Evolutionary conservation across 441 rosid species (phyloP).

Genomic region (Monsonia emarginata): DNA sequence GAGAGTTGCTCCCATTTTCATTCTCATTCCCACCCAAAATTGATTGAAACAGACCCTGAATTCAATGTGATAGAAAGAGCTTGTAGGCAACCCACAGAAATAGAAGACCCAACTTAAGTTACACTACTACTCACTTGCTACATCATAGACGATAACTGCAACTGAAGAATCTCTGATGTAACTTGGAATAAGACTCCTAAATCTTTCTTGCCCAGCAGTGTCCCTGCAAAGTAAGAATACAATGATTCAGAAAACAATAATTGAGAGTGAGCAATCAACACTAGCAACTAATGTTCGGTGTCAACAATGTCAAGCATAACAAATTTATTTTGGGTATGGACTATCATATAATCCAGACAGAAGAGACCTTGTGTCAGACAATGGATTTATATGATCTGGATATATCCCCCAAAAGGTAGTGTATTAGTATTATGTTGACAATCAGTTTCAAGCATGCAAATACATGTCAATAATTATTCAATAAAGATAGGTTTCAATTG

Average conservation of each 20-base stretch:
- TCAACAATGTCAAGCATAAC: not conserved
- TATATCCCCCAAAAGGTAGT: not conserved
- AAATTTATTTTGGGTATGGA: not conserved
- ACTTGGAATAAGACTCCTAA: slow-evolving; percentile 83
- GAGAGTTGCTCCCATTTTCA: too few species aligned
- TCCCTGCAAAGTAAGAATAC: slow-evolving; percentile 42
- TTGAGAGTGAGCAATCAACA: not conserved
- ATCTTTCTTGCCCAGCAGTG: slow-evolving; percentile 79
- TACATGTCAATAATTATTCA: not conserved
- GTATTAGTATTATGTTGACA: not conserved
- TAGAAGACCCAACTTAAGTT: not conserved
- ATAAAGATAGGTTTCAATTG: not conserved
- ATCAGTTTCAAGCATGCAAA: not conserved
- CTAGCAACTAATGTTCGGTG: not conserved
- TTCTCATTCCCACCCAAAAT: too few species aligned
- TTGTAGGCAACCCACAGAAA: not conserved
- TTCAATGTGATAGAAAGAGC: not conserved
- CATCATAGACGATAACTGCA: slow-evolving; percentile 76
- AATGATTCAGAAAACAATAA: not conserved
- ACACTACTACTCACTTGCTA: slow-evolving; percentile 49
- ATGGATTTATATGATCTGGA: not conserved
- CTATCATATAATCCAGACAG: not conserved
- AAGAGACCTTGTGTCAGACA: not conserved
- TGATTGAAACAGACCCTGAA: too few species aligned
- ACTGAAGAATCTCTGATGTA: slow-evolving; percentile 76